phyloP scores from a whole-genome alignment of 2,329 filamentous ascomycete genomes.

The Hypoxylon sp. region DNA sequence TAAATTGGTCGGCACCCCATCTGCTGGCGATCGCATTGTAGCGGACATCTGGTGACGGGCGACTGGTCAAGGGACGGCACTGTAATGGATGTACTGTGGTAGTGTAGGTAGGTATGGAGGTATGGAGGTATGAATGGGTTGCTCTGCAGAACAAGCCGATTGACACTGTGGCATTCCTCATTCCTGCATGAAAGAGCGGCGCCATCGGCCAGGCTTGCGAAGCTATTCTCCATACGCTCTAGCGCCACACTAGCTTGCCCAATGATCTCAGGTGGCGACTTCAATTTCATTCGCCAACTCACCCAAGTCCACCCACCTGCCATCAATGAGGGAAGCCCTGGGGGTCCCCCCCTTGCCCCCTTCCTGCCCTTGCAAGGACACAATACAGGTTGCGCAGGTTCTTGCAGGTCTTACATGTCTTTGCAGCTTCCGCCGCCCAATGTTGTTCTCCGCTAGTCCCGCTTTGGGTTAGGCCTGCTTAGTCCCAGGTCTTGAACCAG shows the following conservation, averaged over 20 bases:
- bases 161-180: constrained; percentile 43
- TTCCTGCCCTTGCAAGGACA: constrained; percentile 2
- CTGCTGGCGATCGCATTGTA: constrained; percentile 40
- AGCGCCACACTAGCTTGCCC: constrained; percentile 27
- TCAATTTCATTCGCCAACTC: constrained; percentile 35
- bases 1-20: constrained; percentile 35
- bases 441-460: constrained; percentile 32
- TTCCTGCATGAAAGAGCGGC: constrained; percentile 39
- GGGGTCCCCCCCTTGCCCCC: not conserved
- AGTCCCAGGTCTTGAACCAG: constrained; percentile 31
- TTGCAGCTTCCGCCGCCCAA: constrained; percentile 31
- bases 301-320: constrained; percentile 6
- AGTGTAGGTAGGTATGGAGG: too few relatives aligned
- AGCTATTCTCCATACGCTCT: constrained; percentile 22
- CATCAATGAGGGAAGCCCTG: constrained; percentile 23
- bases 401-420: constrained; percentile 37
- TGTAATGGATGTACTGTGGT: too few relatives aligned
- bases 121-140: too few relatives aligned
- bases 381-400: constrained; percentile 14
- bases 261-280: constrained; percentile 43
- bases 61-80: constrained; percentile 27
- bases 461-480: constrained; percentile 7
- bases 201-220: constrained; percentile 32
- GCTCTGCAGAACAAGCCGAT: constrained; percentile 40
- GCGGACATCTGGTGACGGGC: constrained; percentile 40